Evolutionary conservation across 2,329 filamentous ascomycete genomes (phyloP).

Genomic region (Penicillium janthinellum): DNA sequence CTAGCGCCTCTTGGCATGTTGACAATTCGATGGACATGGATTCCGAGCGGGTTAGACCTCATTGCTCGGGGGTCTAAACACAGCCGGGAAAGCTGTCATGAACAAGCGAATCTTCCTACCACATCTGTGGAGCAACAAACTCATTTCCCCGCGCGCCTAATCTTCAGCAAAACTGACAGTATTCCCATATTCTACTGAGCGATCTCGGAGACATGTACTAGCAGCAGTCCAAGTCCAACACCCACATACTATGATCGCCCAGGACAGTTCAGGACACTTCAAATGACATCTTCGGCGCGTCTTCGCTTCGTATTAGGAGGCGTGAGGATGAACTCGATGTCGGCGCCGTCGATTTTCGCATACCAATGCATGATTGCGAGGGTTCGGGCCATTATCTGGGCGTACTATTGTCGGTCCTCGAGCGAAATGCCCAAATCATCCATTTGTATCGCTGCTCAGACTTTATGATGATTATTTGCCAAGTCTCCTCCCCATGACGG

Average conservation of each 20-base stretch:
- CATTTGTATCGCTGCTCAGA: conserved; percentile 41
- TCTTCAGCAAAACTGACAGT: background rate
- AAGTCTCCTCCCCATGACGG: too few species aligned
- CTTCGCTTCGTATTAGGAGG: background rate
- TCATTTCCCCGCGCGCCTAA: background rate
- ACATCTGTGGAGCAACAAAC: background rate
- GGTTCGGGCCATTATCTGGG: conserved; percentile 51
- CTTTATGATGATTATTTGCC: too few species aligned
- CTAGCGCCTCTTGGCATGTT: background rate
- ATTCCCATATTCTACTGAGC: background rate
- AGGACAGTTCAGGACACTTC: conserved; percentile 31
- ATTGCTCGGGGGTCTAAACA: too few species aligned
- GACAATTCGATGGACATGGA: background rate
- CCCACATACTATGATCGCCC: conserved; percentile 45
- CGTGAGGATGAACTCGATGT: conserved; percentile 59
- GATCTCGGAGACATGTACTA: conserved; percentile 33
- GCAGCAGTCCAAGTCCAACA: conserved; percentile 53
- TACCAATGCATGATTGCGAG: conserved; percentile 57
- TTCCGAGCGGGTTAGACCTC: background rate
- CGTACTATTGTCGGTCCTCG: conserved; percentile 36
- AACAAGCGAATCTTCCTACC: too few species aligned
- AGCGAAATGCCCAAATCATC: conserved; percentile 43
- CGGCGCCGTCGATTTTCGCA: conserved; percentile 52
- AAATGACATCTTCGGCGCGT: background rate
- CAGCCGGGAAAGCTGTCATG: too few species aligned